phyloP scores from a whole-genome alignment of 257 asterid species.

The Nicotiana benthamiana region DNA sequence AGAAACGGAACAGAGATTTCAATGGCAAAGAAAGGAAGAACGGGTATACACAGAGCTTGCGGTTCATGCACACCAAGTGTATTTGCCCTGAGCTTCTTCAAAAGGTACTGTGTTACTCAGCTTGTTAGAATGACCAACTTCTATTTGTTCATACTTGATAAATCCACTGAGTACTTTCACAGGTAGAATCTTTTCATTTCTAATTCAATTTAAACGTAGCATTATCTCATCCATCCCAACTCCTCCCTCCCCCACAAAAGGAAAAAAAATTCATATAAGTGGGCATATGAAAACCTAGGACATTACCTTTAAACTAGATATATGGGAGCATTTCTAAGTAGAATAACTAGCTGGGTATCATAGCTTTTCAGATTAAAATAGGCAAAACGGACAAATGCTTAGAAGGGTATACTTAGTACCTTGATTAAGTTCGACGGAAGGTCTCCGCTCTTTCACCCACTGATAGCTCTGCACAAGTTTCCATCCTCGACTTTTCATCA shows the following conservation, averaged over 20 bases:
- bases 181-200: not conserved
- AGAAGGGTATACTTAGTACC: constrained; percentile 29
- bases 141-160: not conserved
- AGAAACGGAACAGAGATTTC: not conserved
- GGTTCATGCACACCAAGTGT: not conserved
- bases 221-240: not conserved
- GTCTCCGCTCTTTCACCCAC: constrained; percentile 94
- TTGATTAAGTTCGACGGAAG: constrained; percentile 64
- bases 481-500: constrained; percentile 97
- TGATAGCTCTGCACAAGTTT: constrained; percentile 73
- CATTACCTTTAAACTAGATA: not conserved
- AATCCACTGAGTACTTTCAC: not conserved
- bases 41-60: not conserved
- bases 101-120: not conserved
- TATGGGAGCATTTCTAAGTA: not conserved
- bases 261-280: not conserved
- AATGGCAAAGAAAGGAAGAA: no score
- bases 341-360: not conserved
- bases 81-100: not conserved
- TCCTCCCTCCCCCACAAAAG: not conserved
- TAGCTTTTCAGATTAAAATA: not conserved
- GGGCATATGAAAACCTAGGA: not conserved
- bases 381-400: not conserved
- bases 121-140: not conserved
- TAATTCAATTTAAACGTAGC: not conserved